These are phyloP conservation scores for Suillus subluteus DNA, from an alignment of 768 basidiomycete species.

Conservation along the genomic window DNA sequence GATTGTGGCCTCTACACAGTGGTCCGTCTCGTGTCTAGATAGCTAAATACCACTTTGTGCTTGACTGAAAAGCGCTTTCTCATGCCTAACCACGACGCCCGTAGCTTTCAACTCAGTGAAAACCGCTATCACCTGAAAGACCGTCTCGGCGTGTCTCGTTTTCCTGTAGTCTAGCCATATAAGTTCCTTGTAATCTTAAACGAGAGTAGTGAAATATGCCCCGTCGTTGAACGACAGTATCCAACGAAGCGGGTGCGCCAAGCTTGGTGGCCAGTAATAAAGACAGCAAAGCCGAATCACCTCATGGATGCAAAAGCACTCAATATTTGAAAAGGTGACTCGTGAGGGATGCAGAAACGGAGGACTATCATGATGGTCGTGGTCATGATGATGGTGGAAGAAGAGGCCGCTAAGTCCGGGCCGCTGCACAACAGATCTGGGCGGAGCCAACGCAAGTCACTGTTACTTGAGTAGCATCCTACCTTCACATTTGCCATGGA, in stretches of 20 bases:
- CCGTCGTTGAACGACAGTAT: neutral
- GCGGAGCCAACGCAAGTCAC: neutral
- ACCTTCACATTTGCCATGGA: slow-evolving; percentile 57
- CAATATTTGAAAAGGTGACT: neutral
- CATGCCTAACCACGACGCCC: too few species aligned
- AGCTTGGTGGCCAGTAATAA: neutral
- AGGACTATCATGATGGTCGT: neutral
- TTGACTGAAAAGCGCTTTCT: neutral
- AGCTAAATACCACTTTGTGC: neutral
- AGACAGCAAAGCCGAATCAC: neutral
- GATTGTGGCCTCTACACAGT: neutral
- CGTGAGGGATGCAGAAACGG: neutral
- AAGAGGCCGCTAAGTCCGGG: neutral
- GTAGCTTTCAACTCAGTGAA: neutral
- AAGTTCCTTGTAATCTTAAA: neutral
- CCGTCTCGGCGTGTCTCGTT: neutral
- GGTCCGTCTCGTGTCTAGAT: neutral
- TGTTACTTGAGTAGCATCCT: neutral
- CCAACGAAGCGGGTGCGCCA: neutral
- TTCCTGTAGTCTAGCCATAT: neutral
- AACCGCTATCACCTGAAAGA: neutral
- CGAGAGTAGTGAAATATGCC: neutral
- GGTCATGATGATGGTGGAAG: neutral
- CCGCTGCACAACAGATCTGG: neutral
- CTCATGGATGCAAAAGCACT: neutral